Conservation (phyloP, 192 early-diverging fungal species). For the Mortierella hygrophila region DNA sequence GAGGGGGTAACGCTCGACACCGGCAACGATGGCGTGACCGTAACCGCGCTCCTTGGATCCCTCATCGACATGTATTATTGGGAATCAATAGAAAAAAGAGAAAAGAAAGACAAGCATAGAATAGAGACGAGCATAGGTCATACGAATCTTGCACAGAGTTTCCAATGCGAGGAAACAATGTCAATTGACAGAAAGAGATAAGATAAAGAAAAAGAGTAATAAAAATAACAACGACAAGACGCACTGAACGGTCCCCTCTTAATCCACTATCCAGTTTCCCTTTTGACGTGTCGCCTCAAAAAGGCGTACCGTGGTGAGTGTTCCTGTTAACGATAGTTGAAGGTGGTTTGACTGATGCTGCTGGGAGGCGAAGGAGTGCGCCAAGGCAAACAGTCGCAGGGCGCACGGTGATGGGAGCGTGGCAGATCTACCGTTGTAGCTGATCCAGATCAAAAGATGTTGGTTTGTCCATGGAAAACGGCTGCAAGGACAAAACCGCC, state of each 20-base stretch:
- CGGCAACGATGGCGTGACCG: slow-evolving; percentile 98
- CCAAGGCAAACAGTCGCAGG: no score
- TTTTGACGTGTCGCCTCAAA: no score
- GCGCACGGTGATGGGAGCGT: no score
- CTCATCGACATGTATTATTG: slow-evolving; percentile 84
- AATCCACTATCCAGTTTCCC: no score
- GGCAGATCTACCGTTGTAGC: slow-evolving; percentile 70
- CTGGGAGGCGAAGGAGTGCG: no score
- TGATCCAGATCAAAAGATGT: slow-evolving; percentile 11
- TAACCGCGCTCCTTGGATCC: slow-evolving; percentile 97
- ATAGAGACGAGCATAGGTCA: slow-evolving; percentile 45
- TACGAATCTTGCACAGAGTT: slow-evolving; percentile 50
- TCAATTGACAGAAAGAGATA: background rate
- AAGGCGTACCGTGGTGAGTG: no score
- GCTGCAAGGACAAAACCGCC: background rate
- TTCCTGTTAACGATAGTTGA: no score
- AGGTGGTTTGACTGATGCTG: background rate
- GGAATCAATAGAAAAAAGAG: slow-evolving; percentile 18
- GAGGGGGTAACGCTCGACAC: slow-evolving; percentile 96
- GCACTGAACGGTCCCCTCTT: no score
- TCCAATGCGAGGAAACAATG: slow-evolving; percentile 53
- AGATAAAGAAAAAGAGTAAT: background rate
- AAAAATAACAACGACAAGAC: background rate
- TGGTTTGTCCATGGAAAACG: slow-evolving; percentile 4
- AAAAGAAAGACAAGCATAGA: slow-evolving; percentile 11